phyloP scores from a whole-genome alignment of 768 basidiomycete species.

The Lenzites betulinus region DNA sequence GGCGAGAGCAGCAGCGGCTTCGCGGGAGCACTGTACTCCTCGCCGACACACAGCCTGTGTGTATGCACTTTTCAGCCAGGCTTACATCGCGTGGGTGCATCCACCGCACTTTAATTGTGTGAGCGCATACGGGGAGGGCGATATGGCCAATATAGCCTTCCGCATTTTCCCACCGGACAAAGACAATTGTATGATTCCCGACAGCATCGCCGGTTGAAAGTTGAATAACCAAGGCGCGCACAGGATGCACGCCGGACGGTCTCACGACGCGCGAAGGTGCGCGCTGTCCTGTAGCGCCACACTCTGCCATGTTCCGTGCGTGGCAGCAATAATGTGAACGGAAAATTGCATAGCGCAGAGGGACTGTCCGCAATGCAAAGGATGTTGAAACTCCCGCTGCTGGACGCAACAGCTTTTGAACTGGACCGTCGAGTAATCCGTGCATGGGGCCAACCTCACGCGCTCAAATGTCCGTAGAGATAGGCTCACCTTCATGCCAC shows the following conservation, averaged over 20 bases:
- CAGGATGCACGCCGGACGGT: neutral
- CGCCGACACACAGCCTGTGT: neutral
- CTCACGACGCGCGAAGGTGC: neutral
- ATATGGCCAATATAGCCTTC: too few species aligned
- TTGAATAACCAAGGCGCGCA: neutral
- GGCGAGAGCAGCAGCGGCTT: neutral
- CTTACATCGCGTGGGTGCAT: neutral
- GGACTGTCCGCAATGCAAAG: too few species aligned
- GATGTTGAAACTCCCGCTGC: too few species aligned
- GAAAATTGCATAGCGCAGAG: too few species aligned
- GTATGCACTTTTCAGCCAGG: neutral
- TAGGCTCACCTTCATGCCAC: conserved; percentile 75
- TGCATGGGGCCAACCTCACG: too few species aligned
- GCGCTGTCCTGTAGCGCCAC: too few species aligned
- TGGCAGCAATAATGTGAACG: too few species aligned
- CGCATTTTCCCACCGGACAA: neutral
- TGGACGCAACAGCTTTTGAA: too few species aligned
- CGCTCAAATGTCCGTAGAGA: too few species aligned
- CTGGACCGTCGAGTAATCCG: neutral
- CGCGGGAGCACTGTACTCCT: conserved; percentile 2
- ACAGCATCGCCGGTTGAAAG: neutral
- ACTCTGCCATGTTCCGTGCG: too few species aligned
- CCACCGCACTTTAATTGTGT: neutral
- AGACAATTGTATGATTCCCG: neutral
- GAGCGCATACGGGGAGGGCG: neutral